These are phyloP conservation scores for Xerocomus spinulosus DNA, from an alignment of 768 basidiomycete species.

Conservation along the genomic window DNA sequence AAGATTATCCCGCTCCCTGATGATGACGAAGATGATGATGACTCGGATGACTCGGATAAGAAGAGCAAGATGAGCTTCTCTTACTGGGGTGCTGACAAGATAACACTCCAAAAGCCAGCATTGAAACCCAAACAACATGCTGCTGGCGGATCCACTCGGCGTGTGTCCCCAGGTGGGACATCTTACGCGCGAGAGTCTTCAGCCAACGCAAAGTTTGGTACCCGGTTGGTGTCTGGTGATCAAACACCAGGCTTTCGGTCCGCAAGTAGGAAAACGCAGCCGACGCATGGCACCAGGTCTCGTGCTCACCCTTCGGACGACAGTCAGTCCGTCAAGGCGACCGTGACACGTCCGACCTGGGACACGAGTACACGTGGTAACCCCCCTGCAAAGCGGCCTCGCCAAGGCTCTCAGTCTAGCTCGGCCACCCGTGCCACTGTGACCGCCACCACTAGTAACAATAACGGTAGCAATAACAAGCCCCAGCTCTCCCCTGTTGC, in stretches of 20 bases:
- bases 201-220: constrained; percentile 91
- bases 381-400: constrained; percentile 50
- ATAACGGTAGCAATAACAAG: constrained; percentile 24
- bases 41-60: constrained; percentile 82
- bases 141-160: constrained; percentile 34
- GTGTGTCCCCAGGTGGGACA: constrained; percentile 39
- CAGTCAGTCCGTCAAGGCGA: constrained; percentile 60
- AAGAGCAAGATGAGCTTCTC: constrained; percentile 94
- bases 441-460: constrained; percentile 27
- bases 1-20: constrained; percentile 65
- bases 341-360: constrained; percentile 74
- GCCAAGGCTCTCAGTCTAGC: constrained; percentile 72
- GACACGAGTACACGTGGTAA: constrained; percentile 52
- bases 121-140: constrained; percentile 43
- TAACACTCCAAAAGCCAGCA: constrained; percentile 78
- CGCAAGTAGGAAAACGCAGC: constrained; percentile 56
- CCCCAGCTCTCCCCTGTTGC: constrained; percentile 64
- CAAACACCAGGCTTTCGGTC: constrained; percentile 43
- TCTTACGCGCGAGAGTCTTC: constrained; percentile 78
- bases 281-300: constrained; percentile 39
- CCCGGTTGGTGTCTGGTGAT: constrained; percentile 69
- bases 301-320: constrained; percentile 57
- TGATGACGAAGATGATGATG: constrained; percentile 53
- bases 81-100: constrained; percentile 90
- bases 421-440: constrained; percentile 44